phyloP scores from a whole-genome alignment of 805 yeast genomes.

The Ogataea salicorniae region DNA sequence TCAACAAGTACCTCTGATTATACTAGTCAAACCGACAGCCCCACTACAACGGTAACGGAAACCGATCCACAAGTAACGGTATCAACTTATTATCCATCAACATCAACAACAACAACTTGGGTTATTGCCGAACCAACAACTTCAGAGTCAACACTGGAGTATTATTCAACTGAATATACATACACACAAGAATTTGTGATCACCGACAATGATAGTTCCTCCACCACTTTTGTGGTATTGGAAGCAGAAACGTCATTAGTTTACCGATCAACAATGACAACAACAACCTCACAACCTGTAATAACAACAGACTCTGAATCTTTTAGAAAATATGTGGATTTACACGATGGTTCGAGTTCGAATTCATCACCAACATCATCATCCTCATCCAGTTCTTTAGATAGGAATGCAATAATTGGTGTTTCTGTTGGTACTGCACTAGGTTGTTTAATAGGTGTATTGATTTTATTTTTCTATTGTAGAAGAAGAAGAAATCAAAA shows the following conservation, averaged over 20 bases:
- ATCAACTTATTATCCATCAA: background rate
- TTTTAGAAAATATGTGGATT: constrained; percentile 7
- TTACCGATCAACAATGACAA: constrained; percentile 8
- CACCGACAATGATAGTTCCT: constrained; percentile 24
- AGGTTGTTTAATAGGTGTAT: constrained; percentile 14
- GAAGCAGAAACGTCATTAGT: constrained; percentile 15
- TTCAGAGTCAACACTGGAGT: background rate
- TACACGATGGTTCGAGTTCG: background rate
- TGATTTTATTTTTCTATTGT: constrained; percentile 12
- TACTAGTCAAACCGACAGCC: too few relatives aligned
- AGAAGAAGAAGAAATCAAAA: constrained; percentile 5
- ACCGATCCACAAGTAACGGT: background rate
- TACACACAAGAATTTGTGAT: constrained; percentile 28
- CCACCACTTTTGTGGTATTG: constrained; percentile 20
- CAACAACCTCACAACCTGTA: constrained; percentile 16
- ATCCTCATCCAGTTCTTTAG: constrained; percentile 1
- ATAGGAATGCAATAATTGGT: constrained; percentile 27
- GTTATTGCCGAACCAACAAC: too few relatives aligned
- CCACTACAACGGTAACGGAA: background rate
- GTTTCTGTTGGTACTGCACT: constrained; percentile 23
- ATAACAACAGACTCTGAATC: constrained; percentile 26
- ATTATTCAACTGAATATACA: constrained; percentile 11
- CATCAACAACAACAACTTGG: background rate
- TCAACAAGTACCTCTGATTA: background rate
- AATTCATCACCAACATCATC: too few relatives aligned